Percentiles rank a stretch among this genome's conserved stretches.
phyloP scores from a whole-genome alignment of 2,329 filamentous ascomycete genomes.

The Sclerotinia trifoliorum region DNA sequence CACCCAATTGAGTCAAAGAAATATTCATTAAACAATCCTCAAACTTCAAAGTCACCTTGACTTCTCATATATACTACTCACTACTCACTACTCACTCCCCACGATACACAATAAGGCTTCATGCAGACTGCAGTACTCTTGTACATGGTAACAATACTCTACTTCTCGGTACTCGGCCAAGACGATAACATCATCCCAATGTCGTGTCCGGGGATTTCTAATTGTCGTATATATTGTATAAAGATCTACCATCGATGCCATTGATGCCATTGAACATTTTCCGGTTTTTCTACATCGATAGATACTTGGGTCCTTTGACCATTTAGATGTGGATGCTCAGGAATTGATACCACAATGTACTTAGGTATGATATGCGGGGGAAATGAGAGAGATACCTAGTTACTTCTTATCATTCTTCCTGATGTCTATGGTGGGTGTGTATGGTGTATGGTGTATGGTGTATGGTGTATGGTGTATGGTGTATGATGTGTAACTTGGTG shows the following conservation, averaged over 20 bases:
- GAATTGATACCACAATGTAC: not conserved
- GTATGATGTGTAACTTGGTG: not conserved
- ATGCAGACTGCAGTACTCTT: not conserved
- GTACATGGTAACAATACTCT: not conserved
- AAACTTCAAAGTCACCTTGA: not conserved
- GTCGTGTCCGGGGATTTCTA: not conserved
- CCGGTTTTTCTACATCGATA: not conserved
- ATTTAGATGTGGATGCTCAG: not conserved
- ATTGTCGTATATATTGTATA: not conserved
- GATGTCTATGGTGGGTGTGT: too few relatives aligned
- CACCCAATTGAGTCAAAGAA: not conserved
- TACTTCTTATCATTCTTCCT: not conserved
- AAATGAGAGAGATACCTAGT: not conserved
- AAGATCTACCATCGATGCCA: not conserved
- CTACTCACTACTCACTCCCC: not conserved
- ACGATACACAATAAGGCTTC: slow-evolving; percentile 10
- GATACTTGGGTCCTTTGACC: not conserved
- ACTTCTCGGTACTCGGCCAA: slow-evolving; percentile 2
- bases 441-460: too few relatives aligned
- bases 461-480: too few relatives aligned
- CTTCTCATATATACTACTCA: not conserved
- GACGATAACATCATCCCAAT: not conserved
- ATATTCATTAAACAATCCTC: too few relatives aligned
- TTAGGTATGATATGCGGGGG: too few relatives aligned
- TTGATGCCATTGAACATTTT: not conserved